Evolutionary conservation across 345 rosid species (phyloP).

Genomic region (Toxicodendron radicans): DNA sequence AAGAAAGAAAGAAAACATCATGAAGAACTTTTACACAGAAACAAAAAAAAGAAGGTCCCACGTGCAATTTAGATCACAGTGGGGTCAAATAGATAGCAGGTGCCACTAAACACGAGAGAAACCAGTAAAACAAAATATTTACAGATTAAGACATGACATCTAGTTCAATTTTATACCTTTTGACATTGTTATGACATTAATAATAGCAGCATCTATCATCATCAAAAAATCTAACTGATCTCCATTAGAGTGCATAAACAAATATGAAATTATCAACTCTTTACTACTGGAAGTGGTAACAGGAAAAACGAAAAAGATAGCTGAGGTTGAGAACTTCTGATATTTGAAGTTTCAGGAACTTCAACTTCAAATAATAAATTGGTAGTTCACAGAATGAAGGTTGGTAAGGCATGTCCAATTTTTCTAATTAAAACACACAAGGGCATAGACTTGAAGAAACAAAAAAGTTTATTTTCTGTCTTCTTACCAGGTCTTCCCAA

Average conservation of each 20-base stretch:
- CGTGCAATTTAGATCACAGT: neutral
- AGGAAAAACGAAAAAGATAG: neutral
- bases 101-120: neutral
- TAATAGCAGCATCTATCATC: neutral
- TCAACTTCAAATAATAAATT: neutral
- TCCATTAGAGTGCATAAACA: neutral
- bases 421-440: no score
- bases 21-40: neutral
- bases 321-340: neutral
- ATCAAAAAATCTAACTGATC: neutral
- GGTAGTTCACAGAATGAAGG: neutral
- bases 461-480: neutral
- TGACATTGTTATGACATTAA: neutral
- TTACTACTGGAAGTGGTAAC: neutral
- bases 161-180: neutral
- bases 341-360: neutral
- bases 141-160: neutral
- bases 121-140: neutral
- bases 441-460: neutral
- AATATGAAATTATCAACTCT: neutral
- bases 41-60: neutral
- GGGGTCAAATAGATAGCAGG: neutral
- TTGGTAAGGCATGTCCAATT: neutral
- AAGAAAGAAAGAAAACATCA: neutral
- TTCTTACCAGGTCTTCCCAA: slow-evolving; percentile 97